Evolutionary conservation across 1,284 basidiomycete species (phyloP).

Genomic region (Leccinum ponderosum): DNA sequence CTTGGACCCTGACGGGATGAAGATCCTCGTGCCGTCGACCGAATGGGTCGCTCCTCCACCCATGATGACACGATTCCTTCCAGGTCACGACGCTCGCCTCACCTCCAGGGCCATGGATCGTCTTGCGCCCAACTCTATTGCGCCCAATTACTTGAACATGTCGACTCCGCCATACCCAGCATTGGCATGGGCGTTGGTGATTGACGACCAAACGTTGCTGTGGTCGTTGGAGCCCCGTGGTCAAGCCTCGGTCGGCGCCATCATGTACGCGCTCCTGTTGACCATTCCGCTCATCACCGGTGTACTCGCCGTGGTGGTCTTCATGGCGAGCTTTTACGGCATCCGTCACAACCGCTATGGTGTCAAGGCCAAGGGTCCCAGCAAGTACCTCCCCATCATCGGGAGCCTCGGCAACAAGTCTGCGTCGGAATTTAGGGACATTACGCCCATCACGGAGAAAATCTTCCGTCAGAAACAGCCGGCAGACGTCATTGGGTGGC

Average conservation of each 20-base stretch:
- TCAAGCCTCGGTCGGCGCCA: slow-evolving; percentile 74
- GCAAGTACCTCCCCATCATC: slow-evolving; percentile 13
- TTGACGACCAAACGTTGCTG: slow-evolving; percentile 74
- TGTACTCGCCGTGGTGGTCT: slow-evolving; percentile 76
- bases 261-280: slow-evolving; percentile 82
- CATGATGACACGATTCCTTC: slow-evolving; percentile 52
- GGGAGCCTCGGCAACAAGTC: no score
- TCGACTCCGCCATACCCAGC: slow-evolving; percentile 80
- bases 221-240: slow-evolving; percentile 84
- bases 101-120: slow-evolving; percentile 66
- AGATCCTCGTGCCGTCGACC: no score
- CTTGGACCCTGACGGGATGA: no score
- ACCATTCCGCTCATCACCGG: slow-evolving; percentile 85
- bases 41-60: no score
- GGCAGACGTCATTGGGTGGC: no score
- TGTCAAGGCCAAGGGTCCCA: slow-evolving; percentile 65
- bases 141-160: slow-evolving; percentile 88
- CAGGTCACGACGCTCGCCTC: no score
- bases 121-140: slow-evolving; percentile 82
- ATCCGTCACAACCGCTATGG: slow-evolving; percentile 93
- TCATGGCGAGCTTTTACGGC: slow-evolving; percentile 95
- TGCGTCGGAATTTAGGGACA: no score
- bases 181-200: slow-evolving; percentile 79
- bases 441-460: no score
- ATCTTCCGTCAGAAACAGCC: no score